Evolutionary conservation across 1,139 yeast genomes (phyloP).

Genomic region (Pichia sp.): DNA sequence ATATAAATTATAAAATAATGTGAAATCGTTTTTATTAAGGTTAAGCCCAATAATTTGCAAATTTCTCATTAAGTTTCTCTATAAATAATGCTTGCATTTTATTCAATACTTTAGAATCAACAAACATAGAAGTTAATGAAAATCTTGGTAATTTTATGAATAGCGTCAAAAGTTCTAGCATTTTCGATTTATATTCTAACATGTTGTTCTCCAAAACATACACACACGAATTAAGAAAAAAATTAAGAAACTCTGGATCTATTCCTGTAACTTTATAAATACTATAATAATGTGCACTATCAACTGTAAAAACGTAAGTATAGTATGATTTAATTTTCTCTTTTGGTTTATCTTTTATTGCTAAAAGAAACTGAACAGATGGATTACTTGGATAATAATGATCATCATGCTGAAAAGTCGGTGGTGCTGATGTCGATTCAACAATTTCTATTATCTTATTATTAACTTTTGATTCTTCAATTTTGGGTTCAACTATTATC

Average conservation of each 20-base stretch:
- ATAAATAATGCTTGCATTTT: slow-evolving; percentile 4
- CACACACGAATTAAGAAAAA: slow-evolving; percentile 43
- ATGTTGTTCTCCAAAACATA: slow-evolving; percentile 13
- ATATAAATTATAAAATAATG: too few relatives aligned
- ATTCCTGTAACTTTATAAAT: slow-evolving; percentile 47
- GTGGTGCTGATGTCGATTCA: slow-evolving; percentile 2
- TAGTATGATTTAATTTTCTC: slow-evolving; percentile 29
- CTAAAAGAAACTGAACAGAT: slow-evolving; percentile 33
- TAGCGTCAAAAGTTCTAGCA: slow-evolving; percentile 12
- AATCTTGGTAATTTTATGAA: slow-evolving; percentile 26
- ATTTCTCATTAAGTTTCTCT: slow-evolving; percentile 3
- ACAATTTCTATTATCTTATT: slow-evolving; percentile 3
- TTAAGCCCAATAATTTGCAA: slow-evolving; percentile 11
- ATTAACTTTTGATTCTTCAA: not conserved
- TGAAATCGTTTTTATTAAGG: too few relatives aligned
- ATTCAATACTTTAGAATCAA: slow-evolving; percentile 7
- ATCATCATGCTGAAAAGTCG: not conserved
- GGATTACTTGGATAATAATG: slow-evolving; percentile 26
- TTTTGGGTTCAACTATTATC: slow-evolving; percentile 1
- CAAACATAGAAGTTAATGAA: slow-evolving; percentile 22
- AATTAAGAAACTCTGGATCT: slow-evolving; percentile 51
- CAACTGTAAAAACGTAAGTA: slow-evolving; percentile 36
- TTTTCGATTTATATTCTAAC: slow-evolving; percentile 7
- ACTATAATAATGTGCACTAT: slow-evolving; percentile 29
- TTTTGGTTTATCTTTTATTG: slow-evolving; percentile 16